Percentiles rank a stretch among this genome's conserved stretches.
These are phyloP conservation scores for Aquilaria yunnanensis DNA, from an alignment of 345 rosid species.

Conservation along the genomic window DNA sequence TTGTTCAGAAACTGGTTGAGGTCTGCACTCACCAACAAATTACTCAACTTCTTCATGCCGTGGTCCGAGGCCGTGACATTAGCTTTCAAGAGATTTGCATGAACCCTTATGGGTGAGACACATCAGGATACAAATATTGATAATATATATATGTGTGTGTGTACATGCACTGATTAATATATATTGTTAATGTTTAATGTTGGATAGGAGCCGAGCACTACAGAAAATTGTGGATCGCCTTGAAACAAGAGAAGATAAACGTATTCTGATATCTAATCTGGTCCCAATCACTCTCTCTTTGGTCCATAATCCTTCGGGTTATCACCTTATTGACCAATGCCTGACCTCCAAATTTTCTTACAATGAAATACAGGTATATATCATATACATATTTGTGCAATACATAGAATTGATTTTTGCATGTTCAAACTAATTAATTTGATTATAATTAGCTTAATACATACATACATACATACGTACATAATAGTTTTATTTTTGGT, in stretches of 20 bases:
- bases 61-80: constrained; percentile 1
- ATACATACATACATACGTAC: too few species aligned
- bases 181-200: neutral
- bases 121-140: neutral
- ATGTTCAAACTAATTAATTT: too few species aligned
- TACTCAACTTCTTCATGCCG: constrained; percentile 7
- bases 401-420: too few species aligned
- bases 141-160: too few species aligned
- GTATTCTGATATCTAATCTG: constrained; percentile 10
- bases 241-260: constrained; percentile 4
- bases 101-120: constrained; percentile 20
- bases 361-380: constrained; percentile 17
- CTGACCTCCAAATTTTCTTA: constrained; percentile 3
- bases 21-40: constrained; percentile 14
- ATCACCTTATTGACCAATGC: constrained; percentile 27
- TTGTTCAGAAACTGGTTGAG: constrained; percentile 25
- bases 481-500: too few species aligned
- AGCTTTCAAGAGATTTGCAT: constrained; percentile 15
- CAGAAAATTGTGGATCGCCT: constrained; percentile 18
- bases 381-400: too few species aligned
- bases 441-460: too few species aligned
- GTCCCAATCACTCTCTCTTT: constrained; percentile 8
- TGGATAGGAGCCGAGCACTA: constrained; percentile 15
- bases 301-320: constrained; percentile 17
- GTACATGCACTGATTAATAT: neutral